These are phyloP conservation scores for Helichrysum umbraculigerum DNA, from an alignment of 129 eudicot genomes.

Conservation along the genomic window DNA sequence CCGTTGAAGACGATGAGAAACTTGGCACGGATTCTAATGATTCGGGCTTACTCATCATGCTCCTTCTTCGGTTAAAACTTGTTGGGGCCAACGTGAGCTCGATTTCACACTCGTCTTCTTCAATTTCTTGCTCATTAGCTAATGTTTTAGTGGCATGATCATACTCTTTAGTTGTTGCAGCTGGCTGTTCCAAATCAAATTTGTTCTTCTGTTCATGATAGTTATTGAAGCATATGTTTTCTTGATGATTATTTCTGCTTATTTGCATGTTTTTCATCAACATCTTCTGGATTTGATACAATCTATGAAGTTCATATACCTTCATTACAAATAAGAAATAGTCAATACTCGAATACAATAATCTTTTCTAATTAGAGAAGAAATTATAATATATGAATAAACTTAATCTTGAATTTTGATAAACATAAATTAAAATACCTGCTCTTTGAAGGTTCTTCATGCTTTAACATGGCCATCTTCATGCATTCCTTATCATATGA, in stretches of 20 bases:
- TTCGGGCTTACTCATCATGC: slow-evolving; percentile 41
- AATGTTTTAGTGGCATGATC: slow-evolving; percentile 26
- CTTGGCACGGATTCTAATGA: slow-evolving; percentile 55
- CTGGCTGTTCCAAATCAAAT: slow-evolving; percentile 45
- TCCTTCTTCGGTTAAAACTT: slow-evolving; percentile 42
- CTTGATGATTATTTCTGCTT: slow-evolving; percentile 20
- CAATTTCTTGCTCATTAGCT: slow-evolving; percentile 30
- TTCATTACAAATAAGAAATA: slow-evolving; percentile 21
- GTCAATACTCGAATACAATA: slow-evolving; percentile 17
- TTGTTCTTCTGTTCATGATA: slow-evolving; percentile 28
- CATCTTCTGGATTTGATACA: slow-evolving; percentile 75
- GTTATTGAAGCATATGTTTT: slow-evolving; percentile 26
- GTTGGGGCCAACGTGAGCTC: slow-evolving; percentile 92
- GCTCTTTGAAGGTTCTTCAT: slow-evolving; percentile 90
- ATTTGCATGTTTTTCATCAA: slow-evolving; percentile 61
- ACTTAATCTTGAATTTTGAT: slow-evolving; percentile 5
- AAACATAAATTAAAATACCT: slow-evolving; percentile 42
- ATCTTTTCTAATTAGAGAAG: not conserved
- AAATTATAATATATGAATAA: not conserved
- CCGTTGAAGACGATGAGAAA: slow-evolving; percentile 77
- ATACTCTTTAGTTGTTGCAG: slow-evolving; percentile 36
- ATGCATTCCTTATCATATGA: slow-evolving; percentile 79
- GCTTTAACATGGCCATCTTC: slow-evolving; percentile 97
- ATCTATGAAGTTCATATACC: slow-evolving; percentile 93
- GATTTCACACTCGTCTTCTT: slow-evolving; percentile 63